phyloP scores from a whole-genome alignment of 148 eudicot species.

The Cornus controversa region DNA sequence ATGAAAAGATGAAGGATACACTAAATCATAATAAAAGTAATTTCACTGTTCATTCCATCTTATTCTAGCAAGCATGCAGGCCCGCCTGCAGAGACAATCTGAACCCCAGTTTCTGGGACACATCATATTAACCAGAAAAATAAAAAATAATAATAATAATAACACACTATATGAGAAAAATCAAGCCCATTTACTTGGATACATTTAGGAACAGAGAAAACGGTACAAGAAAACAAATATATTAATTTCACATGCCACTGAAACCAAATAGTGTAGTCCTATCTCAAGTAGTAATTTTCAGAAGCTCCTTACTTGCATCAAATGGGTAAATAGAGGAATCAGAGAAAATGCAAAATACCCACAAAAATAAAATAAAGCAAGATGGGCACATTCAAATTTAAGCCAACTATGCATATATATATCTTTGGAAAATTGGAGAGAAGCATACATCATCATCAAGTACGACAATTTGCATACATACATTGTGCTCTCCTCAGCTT shows the following conservation, averaged over 20 bases:
- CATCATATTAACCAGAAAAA: no score
- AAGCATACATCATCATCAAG: slow-evolving; percentile 6
- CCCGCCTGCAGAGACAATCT: neutral
- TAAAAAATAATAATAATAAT: no score
- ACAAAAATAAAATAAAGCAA: neutral
- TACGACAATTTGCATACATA: neutral
- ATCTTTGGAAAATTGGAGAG: slow-evolving; percentile 3
- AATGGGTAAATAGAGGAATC: neutral
- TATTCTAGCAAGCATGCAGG: neutral
- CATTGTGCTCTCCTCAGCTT: slow-evolving; percentile 3
- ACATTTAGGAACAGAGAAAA: neutral
- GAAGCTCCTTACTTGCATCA: neutral
- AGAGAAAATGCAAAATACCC: neutral
- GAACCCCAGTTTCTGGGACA: neutral
- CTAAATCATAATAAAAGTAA: neutral
- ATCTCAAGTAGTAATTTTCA: no score
- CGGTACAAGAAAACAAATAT: neutral
- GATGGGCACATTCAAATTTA: neutral
- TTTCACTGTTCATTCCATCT: neutral
- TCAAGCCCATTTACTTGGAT: neutral
- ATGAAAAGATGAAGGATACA: neutral
- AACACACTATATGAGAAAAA: no score
- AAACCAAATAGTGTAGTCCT: no score
- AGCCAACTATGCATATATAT: slow-evolving; percentile 4
- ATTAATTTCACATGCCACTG: no score